Base-by-base conservation (phyloP, 805 yeast species). In the Jamesozyma hellenica region DNA sequence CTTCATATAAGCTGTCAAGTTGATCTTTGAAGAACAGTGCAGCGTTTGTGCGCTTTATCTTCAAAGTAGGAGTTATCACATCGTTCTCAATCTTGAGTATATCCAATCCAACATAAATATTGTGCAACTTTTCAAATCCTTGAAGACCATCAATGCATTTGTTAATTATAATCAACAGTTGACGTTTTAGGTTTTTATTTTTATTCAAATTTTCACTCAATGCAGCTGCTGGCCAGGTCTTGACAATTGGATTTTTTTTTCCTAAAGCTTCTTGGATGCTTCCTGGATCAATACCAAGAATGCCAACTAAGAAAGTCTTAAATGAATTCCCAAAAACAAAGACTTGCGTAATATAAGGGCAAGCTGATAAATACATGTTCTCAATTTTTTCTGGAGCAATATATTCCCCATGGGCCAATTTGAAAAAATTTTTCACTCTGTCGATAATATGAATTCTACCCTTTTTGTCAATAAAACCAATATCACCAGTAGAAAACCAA, bases 401-500 rank as follows among this genome's bases (percentile, higher is more conserved):
- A 57, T 81, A 82, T 60, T 75, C 79, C 36, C 80, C 80, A 53
- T 75, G 80, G 3, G 78, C 65, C 39, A 75, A 55, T 48, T 82
- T 82, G 68, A 81, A 82, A 63, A 82, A 81, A 61, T 82, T 82
- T 65, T 82, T 82, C 30, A 82, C 86, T 45, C 92, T 68, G 53
- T 82, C 92, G 49, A 82, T 70, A 42, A 82, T 76, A 36, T 60
- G 65, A 18, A 82, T 55, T 35, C 79, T 67, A 11, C 87, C 84
- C 6, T 63, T 60, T 1, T 45, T 41, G 41, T 72, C 74, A 38
- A 80, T 57, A 42, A 56, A 59, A 1, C 75, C 84, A 49, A 80
- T 70, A 55, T 80, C 88, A 37, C 85, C 84, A 2, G 83, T 77
- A 28, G 70, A 60, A 53, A 76, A 78, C 82, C 82, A 78, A 4